Evolutionary conservation across 148 eudicot genomes (phyloP).

Genomic region (Chenopodium berlandieri): DNA sequence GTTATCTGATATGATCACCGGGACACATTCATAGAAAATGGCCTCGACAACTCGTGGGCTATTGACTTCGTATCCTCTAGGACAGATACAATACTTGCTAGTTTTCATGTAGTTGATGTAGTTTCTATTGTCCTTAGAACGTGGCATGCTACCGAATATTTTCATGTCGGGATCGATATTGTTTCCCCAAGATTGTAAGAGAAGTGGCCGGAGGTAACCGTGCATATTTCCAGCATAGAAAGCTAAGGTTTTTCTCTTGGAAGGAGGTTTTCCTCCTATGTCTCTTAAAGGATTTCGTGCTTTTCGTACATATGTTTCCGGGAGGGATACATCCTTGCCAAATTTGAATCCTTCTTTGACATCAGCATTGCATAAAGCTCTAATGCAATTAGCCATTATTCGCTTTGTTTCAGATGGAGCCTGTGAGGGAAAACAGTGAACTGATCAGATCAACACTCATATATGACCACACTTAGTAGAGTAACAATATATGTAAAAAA

Average conservation of each 20-base stretch:
- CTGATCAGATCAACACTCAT: not conserved
- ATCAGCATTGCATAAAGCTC: conserved; percentile 74
- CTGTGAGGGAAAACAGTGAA: conserved; percentile 24
- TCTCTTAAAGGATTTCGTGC: conserved; percentile 41
- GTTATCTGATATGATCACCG: conserved; percentile 68
- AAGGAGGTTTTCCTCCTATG: conserved; percentile 51
- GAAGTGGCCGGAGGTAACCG: conserved; percentile 53
- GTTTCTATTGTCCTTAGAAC: conserved; percentile 43
- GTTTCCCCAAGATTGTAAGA: conserved; percentile 53
- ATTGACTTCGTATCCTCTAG: conserved; percentile 65
- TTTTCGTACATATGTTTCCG: conserved; percentile 49
- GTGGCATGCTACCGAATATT: conserved; percentile 43
- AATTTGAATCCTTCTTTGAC: conserved; percentile 52
- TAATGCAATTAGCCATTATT: conserved; percentile 47
- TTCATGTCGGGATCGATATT: conserved; percentile 50
- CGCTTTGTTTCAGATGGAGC: conserved; percentile 57
- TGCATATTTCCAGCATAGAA: conserved; percentile 77
- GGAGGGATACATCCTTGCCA: conserved; percentile 74
- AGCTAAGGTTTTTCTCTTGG: conserved; percentile 48
- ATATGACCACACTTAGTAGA: not conserved
- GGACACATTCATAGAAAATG: conserved; percentile 65
- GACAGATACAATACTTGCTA: conserved; percentile 68
- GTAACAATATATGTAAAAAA: not conserved
- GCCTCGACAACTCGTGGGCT: conserved; percentile 73
- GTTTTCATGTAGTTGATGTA: conserved; percentile 61